Evolutionary conservation across 2,329 filamentous ascomycete genomes (phyloP), one percentile per base, ranked within the genome.

Genomic region (Ophiostoma piceae): DNA sequence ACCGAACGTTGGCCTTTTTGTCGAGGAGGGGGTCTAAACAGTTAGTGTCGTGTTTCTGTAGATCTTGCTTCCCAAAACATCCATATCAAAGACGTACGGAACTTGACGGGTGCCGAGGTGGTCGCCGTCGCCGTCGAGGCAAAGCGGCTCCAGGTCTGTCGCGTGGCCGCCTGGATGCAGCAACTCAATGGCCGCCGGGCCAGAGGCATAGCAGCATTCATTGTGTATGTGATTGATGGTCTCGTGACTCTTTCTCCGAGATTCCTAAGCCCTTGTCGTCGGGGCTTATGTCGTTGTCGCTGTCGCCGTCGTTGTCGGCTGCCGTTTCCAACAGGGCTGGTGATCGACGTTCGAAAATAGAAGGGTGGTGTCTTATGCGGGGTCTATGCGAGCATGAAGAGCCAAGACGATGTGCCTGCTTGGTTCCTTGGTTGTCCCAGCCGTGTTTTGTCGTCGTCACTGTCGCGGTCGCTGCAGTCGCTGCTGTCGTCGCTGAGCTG

Each of bases 1-100:
- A 79, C 74, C 80, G 79, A 74, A 78, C 54, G 39, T 69, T 66
- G 64, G 69, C 69, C 26, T 67, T 67, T 54, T 71, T 73, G 68
- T 70, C 67, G 3, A 37, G 41, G 16, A 74, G 72, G 62, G 70
- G 41, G 32, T 73, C 73, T 74, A 32, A 3, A 51, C 29, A 2
- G 70, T 70, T 37, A 73, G 69, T 69, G 54, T 35, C 12, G 43
- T 12, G 19, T 35, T 35, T 3, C 39, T 41, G 12, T 41, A 14
- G 11, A 14, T 41, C 39, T 14, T 2, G 39, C 39, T 9, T 16
- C 37, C 1, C 37, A 2, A 2, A 2, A 37, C 16, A 14, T 64
- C 16, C 16, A 37, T 7, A 37, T 12, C 16, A n/a, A n/a, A 22
- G 62, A 47, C 60, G 19, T 37, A 51, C 22, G 62, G 35, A 60